Base-by-base conservation (phyloP, 441 rosid genomes). In the Corymbia citriodora region DNA sequence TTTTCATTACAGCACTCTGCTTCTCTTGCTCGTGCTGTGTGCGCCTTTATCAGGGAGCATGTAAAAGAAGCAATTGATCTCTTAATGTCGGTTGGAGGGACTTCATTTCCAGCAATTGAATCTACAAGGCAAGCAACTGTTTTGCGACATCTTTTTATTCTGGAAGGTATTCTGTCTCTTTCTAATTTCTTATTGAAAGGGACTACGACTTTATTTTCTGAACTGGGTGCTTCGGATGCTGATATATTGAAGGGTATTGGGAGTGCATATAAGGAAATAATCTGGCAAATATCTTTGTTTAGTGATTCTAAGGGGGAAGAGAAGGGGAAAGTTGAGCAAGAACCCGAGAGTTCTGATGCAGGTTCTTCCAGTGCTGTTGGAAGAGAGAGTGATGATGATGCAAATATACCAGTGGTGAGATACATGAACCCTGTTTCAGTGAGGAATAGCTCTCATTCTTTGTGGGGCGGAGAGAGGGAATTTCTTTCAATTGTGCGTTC, bases 211-310 rank as follows among this genome's bases (percentile, higher is more conserved):
- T 95, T 97, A 91, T 94, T 97, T 72, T 94, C 99, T 83, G 99
- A 98, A 92, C 91, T 98, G 94, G 95, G 99, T 89, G 91, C 97
- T 90, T 96, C 98, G 65, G 98, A 97, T 95, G 99, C 98, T 90
- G 99, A 97, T 94, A 96, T 96, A 87, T 90, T 98, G 94, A 97
- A 94, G 95, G 98, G 96, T 93, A 94, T 98, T 91, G 99, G 99
- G 90, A 90, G 91, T 94, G 91, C 95, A 59, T 97, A 98, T 93
- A 91, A 93, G 94, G 98, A 97, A 93, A 93, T 94, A 54, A 92
- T 96, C 88, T 98, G 99, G 99, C 99, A 98, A 91, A 93, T 97
- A 91, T 96, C 99, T 89, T 90, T 94, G 92, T 94, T 94, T 88
- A 94, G 94, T 91, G 98, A 96, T 91, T 93, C 97, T 91, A 95